phyloP scores from a whole-genome alignment of 345 rosid species.

The Aurinia saxatilis region DNA sequence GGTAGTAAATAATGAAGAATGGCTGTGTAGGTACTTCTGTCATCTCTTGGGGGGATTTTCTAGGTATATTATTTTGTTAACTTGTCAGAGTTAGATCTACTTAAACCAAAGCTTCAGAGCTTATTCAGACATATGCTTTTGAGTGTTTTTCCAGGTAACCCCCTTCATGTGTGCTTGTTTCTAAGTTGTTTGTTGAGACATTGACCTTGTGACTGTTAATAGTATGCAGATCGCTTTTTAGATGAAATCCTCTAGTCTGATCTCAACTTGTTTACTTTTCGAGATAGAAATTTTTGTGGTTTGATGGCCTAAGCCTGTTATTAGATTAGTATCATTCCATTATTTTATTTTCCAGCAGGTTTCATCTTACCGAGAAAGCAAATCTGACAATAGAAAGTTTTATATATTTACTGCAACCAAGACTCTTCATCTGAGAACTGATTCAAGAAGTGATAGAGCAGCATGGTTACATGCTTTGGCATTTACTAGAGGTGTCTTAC shows the following conservation, averaged over 20 bases:
- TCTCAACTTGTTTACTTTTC: neutral
- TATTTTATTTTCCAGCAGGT: constrained; percentile 49
- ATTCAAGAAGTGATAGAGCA: constrained; percentile 66
- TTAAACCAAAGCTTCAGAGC: neutral
- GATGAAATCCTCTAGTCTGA: neutral
- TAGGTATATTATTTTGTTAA: neutral
- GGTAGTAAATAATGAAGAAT: constrained; percentile 7
- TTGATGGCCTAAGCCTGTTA: neutral
- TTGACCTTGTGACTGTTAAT: neutral
- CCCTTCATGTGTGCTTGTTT: constrained; percentile 1
- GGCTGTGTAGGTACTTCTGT: constrained; percentile 25
- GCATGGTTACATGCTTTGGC: constrained; percentile 96
- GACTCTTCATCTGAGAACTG: constrained; percentile 92
- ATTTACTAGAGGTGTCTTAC: constrained; percentile 53
- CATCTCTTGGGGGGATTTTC: constrained; percentile 18
- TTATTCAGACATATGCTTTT: neutral
- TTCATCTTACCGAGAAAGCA: constrained; percentile 95
- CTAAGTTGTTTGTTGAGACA: neutral
- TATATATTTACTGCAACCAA: constrained; percentile 91
- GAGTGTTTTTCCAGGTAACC: neutral
- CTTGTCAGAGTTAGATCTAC: constrained; percentile 1
- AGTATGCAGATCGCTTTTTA: neutral
- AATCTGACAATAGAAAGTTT: constrained; percentile 78
- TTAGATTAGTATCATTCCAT: constrained; percentile 2
- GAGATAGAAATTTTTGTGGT: neutral